Base-by-base conservation (phyloP, 108 stramenopile genomes). In the Cyclotella kingstonii region DNA sequence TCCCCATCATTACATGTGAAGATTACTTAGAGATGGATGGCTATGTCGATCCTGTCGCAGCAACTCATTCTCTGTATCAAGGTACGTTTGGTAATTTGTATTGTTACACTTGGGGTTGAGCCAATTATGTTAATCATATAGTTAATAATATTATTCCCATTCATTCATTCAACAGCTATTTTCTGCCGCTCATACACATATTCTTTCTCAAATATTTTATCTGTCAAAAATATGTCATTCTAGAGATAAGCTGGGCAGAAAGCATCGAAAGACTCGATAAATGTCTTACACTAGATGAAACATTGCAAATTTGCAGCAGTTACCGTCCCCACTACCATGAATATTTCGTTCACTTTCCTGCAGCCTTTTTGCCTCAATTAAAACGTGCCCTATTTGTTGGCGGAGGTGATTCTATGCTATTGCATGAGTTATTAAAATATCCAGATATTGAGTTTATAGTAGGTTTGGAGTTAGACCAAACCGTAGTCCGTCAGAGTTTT, bases 241-340 rank as follows among this genome's bases (percentile, higher is more conserved):
- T 12, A 44, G 57, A 41, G 18, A 28, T 59, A 29, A 27, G 30
- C 2, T 59, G 57, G 57, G 42, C 42, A 12, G 57, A 59, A 44
- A 25, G 28, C 5, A 22, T 43, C 0, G 43, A 14, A n/a, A 59
- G 44, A 44, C 42, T 43, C 8, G 65, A 66, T 43, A 52, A 21
- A 14, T 66, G 65, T 22, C 12, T 66, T n/a, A 57, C 19, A 12
- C 45, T 66, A 7, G 65, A 66, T 46, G 44, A 52, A 6, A 56
- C 43, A 2, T 35, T 78, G 2, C 81, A 79, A 39, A 79, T 75
- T 23, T 79, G 81, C 39, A 42, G 63, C 12, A 51, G 29, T 18
- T 75, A 70, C 27, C 73, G 81, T 7, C 81, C 81, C 11, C 78
- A 82, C 36, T 78, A 82, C 44, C 73, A 82, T 35, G 81, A 82